Evolutionary conservation across 257 asterid genomes (phyloP).

Genomic region (Knoxia roxburghii): DNA sequence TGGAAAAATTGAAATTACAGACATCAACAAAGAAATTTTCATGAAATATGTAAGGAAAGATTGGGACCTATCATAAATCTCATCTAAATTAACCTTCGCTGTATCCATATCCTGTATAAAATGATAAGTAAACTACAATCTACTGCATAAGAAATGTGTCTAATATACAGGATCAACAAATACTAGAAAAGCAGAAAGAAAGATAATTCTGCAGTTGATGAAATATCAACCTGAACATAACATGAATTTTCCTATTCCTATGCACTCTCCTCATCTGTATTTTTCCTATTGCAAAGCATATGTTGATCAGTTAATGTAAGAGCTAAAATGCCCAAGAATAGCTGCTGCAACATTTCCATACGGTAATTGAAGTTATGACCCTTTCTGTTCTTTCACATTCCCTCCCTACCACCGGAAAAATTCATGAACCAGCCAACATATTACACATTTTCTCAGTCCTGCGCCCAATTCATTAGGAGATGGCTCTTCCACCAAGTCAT

Average conservation of each 20-base stretch:
- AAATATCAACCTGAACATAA: not conserved
- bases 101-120: not conserved
- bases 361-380: not conserved
- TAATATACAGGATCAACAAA: not conserved
- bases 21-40: not conserved
- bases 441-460: too few species aligned
- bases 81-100: not conserved
- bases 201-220: not conserved
- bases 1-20: not conserved
- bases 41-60: not conserved
- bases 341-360: not conserved
- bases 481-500: not conserved
- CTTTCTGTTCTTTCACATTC: not conserved
- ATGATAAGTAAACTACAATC: not conserved
- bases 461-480: not conserved
- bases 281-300: not conserved
- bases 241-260: not conserved
- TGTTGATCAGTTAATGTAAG: not conserved
- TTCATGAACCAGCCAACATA: too few species aligned
- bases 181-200: not conserved
- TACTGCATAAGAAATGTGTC: not conserved
- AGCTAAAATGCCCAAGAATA: not conserved
- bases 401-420: too few species aligned
- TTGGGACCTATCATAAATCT: not conserved
- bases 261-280: not conserved